phyloP scores from a whole-genome alignment of 805 yeast species.

The Zygosaccharomyces siamensis region DNA sequence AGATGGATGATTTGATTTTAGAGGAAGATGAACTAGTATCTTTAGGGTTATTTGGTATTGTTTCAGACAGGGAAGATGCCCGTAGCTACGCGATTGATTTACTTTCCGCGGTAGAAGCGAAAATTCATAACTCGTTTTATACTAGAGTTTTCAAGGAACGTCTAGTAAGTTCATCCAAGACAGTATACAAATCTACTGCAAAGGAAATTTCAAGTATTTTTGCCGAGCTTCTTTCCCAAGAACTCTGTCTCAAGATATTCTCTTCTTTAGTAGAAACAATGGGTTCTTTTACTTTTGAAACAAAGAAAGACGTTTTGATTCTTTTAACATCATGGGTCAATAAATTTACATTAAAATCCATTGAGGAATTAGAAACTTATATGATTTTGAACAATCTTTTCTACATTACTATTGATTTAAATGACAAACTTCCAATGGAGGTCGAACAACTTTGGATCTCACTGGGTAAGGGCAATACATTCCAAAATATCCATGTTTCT shows the following conservation, averaged over 20 bases:
- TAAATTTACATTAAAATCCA: constrained; percentile 57
- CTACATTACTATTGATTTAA: constrained; percentile 77
- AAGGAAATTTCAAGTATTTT: constrained; percentile 72
- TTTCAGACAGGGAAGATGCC: constrained; percentile 63
- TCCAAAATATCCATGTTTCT: constrained; percentile 65
- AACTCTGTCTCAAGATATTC: constrained; percentile 56
- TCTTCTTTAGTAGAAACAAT: constrained; percentile 67
- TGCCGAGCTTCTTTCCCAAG: constrained; percentile 56
- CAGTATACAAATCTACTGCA: constrained; percentile 82
- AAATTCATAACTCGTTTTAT: constrained; percentile 49
- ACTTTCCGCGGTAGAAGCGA: constrained; percentile 60
- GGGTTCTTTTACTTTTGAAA: constrained; percentile 51
- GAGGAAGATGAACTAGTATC: constrained; percentile 66
- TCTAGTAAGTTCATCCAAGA: constrained; percentile 67
- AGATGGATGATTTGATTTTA: constrained; percentile 44
- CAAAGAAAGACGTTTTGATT: constrained; percentile 73
- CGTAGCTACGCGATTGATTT: constrained; percentile 69
- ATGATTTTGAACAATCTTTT: constrained; percentile 79
- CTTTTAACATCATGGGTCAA: constrained; percentile 92
- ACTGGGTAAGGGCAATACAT: constrained; percentile 67
- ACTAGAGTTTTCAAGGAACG: constrained; percentile 61
- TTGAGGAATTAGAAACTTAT: constrained; percentile 42
- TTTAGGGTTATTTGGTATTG: constrained; percentile 71
- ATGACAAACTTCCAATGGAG: constrained; percentile 72
- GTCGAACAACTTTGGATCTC: constrained; percentile 96